phyloP scores from a whole-genome alignment of 805 yeast species.

The Tetrapisispora iriomotensis region DNA sequence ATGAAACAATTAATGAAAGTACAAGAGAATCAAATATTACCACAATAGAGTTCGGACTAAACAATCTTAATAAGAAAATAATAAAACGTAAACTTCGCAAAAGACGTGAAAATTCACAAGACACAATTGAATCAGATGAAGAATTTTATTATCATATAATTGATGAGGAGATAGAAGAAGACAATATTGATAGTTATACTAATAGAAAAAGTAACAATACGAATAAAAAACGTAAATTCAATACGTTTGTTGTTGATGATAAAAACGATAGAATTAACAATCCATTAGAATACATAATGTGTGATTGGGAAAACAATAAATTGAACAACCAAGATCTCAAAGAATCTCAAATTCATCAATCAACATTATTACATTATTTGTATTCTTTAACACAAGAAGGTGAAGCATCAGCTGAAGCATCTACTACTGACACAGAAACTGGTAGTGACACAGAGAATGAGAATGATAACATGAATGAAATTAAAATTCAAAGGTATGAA shows the following conservation, averaged over 20 bases:
- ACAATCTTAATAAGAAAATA: neutral
- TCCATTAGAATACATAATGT: conserved; percentile 15
- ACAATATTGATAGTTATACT: neutral
- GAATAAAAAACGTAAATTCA: neutral
- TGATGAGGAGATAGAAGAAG: conserved; percentile 1
- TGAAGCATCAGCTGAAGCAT: conserved; percentile 9
- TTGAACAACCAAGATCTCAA: conserved; percentile 12
- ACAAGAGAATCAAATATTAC: neutral
- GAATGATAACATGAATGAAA: too few relatives aligned
- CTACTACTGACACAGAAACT: neutral
- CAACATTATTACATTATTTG: conserved; percentile 9
- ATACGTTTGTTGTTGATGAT: conserved; percentile 11
- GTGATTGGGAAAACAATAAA: conserved; percentile 18
- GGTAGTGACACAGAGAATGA: neutral
- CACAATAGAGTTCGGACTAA: neutral
- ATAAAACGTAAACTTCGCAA: neutral
- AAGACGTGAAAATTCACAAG: neutral
- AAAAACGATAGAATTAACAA: conserved; percentile 15
- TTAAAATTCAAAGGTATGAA: too few relatives aligned
- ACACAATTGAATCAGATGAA: neutral
- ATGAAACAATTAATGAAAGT: neutral
- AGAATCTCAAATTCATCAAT: conserved; percentile 12
- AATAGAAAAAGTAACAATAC: neutral
- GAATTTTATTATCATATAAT: neutral
- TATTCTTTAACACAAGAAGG: neutral